phyloP scores from a whole-genome alignment of 257 asterid species.

The Rauvolfia tetraphylla region DNA sequence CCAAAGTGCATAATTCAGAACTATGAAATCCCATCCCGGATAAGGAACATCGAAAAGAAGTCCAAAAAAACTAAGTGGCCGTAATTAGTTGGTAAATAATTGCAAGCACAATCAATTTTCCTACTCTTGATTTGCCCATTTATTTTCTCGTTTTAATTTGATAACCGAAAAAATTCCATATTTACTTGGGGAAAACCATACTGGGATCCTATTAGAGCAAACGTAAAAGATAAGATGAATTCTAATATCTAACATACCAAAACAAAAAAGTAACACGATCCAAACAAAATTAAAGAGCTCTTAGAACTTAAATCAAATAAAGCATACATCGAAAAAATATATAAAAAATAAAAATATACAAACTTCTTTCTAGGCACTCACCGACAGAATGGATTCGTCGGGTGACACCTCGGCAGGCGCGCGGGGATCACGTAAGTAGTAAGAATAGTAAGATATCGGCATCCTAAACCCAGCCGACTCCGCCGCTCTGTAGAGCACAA shows the following conservation, averaged over 20 bases:
- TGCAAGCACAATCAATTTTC: background rate
- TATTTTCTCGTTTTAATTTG: no score
- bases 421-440: background rate
- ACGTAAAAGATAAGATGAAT: background rate
- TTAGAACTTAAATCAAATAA: background rate
- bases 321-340: background rate
- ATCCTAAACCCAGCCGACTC: conserved; percentile 22
- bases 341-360: background rate
- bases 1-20: background rate
- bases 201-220: no score
- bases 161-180: no score
- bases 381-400: conserved; percentile 8
- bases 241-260: background rate
- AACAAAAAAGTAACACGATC: background rate
- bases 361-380: background rate
- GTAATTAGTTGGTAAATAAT: background rate
- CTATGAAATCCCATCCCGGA: background rate
- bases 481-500: conserved; percentile 26
- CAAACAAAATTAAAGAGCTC: no score
- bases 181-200: background rate
- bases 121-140: background rate
- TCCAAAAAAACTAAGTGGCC: background rate
- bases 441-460: conserved; percentile 5
- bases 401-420: background rate
- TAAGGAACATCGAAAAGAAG: background rate